Conservation (phyloP, 148 eudicot genomes). For the Rhododendron molle region DNA sequence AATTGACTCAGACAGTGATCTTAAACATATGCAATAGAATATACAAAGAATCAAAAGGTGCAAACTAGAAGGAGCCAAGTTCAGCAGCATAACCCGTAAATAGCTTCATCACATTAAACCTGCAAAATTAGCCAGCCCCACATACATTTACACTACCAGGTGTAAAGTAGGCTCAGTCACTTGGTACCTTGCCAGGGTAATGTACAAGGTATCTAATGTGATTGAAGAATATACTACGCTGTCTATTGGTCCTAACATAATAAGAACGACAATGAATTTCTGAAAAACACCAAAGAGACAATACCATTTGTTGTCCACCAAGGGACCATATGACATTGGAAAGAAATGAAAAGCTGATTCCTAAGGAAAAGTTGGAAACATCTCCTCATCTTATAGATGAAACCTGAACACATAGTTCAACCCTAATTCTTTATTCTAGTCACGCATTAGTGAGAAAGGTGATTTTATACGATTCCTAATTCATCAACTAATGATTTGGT, state of each 20-base stretch:
- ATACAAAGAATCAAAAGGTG: background rate
- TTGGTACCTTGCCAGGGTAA: background rate
- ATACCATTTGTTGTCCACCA: background rate
- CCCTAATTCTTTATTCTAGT: background rate
- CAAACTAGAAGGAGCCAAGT: background rate
- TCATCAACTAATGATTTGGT: background rate
- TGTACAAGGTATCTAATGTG: background rate
- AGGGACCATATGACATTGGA: background rate
- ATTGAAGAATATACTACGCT: background rate
- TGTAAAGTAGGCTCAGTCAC: background rate
- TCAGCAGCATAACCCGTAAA: background rate
- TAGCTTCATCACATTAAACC: background rate
- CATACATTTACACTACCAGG: background rate
- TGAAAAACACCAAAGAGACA: background rate
- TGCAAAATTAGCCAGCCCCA: background rate
- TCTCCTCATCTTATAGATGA: background rate
- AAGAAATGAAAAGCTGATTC: background rate
- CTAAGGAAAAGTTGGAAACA: background rate
- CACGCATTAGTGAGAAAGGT: background rate
- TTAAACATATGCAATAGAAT: background rate
- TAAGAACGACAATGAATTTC: background rate
- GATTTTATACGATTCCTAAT: background rate
- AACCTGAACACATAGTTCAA: background rate
- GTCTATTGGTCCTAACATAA: background rate
- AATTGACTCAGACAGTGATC: background rate